Conservation (phyloP, 2,329 filamentous ascomycete genomes). For the Fusarium dimerum region DNA sequence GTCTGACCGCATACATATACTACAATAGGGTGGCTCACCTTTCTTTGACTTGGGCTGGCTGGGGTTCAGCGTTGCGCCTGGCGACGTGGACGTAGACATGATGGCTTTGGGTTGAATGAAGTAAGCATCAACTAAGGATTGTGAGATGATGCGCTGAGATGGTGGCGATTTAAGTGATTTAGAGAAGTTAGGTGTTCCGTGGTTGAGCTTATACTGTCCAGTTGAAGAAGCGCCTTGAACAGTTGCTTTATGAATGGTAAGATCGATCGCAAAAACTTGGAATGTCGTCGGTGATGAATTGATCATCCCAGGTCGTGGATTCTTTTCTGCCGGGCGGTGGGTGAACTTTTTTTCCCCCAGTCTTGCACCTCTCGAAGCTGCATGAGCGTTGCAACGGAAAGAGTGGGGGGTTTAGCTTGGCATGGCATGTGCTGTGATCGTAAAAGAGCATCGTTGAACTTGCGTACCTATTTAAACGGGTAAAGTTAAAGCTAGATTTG, state of each 20-base stretch:
- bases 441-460: no score
- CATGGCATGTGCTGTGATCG: no score
- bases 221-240: background rate
- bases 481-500: no score
- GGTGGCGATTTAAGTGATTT: background rate
- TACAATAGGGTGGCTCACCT: conserved; percentile 12
- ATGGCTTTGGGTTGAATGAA: background rate
- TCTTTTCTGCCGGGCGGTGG: background rate
- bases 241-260: background rate
- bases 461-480: no score
- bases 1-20: background rate
- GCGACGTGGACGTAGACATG: conserved; percentile 17
- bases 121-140: background rate
- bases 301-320: background rate
- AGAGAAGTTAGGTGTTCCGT: background rate
- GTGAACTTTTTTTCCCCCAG: background rate
- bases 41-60: conserved; percentile 19
- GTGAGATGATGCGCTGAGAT: background rate
- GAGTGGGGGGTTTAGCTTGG: background rate
- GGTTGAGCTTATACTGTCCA: background rate
- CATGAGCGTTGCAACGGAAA: background rate
- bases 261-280: no score
- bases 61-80: conserved; percentile 14
- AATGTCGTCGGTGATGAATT: background rate
- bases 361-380: no score